These are phyloP conservation scores for Boeremia exigua DNA, from an alignment of 2,329 filamentous ascomycete genomes.

Conservation along the genomic window DNA sequence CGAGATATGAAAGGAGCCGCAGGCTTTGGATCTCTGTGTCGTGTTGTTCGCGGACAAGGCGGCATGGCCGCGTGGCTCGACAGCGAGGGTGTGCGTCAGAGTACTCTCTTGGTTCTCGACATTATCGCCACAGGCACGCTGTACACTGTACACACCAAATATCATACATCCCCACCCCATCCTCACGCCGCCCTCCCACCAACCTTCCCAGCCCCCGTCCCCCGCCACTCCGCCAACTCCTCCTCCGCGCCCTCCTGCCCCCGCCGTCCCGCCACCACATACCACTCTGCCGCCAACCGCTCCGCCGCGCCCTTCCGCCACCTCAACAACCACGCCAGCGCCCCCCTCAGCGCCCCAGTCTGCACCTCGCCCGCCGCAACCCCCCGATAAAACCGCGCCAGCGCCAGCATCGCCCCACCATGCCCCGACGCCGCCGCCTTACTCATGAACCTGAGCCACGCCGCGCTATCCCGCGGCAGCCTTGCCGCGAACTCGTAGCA, in stretches of 20 bases:
- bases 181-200: background rate
- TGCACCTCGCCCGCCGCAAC: conserved; percentile 27
- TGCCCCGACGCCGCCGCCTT: conserved; percentile 54
- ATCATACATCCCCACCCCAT: background rate
- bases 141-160: no score
- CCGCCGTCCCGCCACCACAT: conserved; percentile 29
- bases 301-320: conserved; percentile 25
- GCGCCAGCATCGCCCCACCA: conserved; percentile 44
- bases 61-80: no score
- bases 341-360: conserved; percentile 14
- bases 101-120: no score
- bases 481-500: conserved; percentile 47
- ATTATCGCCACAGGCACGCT: no score
- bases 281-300: conserved; percentile 41
- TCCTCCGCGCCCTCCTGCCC: conserved; percentile 40
- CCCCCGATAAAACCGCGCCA: conserved; percentile 51
- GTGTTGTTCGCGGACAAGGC: no score
- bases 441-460: conserved; percentile 53
- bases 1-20: no score
- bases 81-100: no score
- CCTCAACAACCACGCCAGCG: conserved; percentile 33
- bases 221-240: conserved; percentile 32
- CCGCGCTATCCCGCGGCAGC: conserved; percentile 31
- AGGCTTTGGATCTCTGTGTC: no score
- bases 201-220: conserved; percentile 25